Conservation (phyloP, 805 yeast species). For the Starmerella gropengiesseri region DNA sequence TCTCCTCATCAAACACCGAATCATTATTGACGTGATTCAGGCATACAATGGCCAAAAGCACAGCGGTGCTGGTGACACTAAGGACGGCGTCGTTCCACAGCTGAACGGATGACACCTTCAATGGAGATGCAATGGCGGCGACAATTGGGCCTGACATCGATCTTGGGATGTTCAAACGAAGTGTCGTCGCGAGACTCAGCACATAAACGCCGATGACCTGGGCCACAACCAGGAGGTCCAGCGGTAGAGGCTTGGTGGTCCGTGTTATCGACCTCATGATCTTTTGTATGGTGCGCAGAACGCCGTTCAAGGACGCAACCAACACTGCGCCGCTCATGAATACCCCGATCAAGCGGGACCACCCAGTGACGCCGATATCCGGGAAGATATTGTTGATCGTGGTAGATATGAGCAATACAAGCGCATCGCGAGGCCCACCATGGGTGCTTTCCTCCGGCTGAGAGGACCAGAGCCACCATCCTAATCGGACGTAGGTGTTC, state of each 20-base stretch:
- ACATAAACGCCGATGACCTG: constrained; percentile 33
- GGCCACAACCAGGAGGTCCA: constrained; percentile 28
- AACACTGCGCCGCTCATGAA: constrained; percentile 32
- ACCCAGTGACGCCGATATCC: constrained; percentile 26
- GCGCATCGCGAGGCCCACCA: constrained; percentile 24
- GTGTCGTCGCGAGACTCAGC: constrained; percentile 33
- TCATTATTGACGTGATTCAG: constrained; percentile 11
- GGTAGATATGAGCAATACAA: constrained; percentile 20
- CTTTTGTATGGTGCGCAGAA: constrained; percentile 22
- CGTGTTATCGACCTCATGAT: constrained; percentile 16
- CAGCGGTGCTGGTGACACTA: constrained; percentile 26
- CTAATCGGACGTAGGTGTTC: constrained; percentile 25
- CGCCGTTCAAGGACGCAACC: constrained; percentile 31
- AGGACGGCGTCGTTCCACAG: constrained; percentile 33
- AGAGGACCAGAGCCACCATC: constrained; percentile 22
- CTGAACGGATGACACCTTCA: constrained; percentile 31
- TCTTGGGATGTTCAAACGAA: constrained; percentile 33
- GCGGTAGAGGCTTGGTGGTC: constrained; percentile 1
- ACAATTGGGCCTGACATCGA: constrained; percentile 33
- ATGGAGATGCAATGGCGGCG: constrained; percentile 34
- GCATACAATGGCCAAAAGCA: constrained; percentile 24
- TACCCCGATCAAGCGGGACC: constrained; percentile 34
- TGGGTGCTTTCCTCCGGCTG: constrained; percentile 7
- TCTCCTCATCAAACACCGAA: constrained; percentile 18
- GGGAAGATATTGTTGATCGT: constrained; percentile 15